These are phyloP conservation scores for Colletotrichum kahawae DNA, from an alignment of 2,329 filamentous ascomycete species.

Conservation along the genomic window DNA sequence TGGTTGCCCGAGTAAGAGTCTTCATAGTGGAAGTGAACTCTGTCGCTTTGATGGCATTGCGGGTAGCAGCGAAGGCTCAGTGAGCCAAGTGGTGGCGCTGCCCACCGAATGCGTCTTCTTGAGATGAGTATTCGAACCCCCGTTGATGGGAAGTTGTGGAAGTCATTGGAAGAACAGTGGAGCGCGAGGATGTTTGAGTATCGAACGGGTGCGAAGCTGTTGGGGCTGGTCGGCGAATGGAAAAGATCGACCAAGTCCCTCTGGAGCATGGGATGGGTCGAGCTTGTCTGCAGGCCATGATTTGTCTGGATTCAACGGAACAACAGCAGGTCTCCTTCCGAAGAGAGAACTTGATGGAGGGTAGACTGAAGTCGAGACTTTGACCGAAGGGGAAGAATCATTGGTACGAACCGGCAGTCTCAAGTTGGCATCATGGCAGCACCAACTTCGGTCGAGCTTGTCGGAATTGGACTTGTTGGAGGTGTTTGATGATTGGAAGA, in stretches of 20 bases:
- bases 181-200: not conserved
- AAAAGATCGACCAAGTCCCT: not conserved
- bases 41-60: not conserved
- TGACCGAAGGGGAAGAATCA: rapidly evolving
- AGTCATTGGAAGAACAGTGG: not conserved
- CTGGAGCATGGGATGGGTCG: not conserved
- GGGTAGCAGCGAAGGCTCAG: not conserved
- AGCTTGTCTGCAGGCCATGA: rapidly evolving
- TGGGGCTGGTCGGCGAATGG: not conserved
- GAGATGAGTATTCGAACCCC: not conserved
- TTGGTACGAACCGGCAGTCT: not conserved
- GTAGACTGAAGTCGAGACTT: not conserved
- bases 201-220: not conserved
- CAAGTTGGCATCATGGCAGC: not conserved
- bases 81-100: not conserved
- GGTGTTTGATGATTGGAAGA: not conserved
- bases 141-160: not conserved
- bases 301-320: not conserved
- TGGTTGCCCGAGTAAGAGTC: not conserved
- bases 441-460: not conserved
- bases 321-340: rapidly evolving
- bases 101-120: not conserved
- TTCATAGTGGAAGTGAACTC: not conserved
- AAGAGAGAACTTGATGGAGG: rapidly evolving
- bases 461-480: not conserved